Base-by-base conservation (phyloP, 2,329 filamentous ascomycete species). In the Paracorniculantispora psalliotae region DNA sequence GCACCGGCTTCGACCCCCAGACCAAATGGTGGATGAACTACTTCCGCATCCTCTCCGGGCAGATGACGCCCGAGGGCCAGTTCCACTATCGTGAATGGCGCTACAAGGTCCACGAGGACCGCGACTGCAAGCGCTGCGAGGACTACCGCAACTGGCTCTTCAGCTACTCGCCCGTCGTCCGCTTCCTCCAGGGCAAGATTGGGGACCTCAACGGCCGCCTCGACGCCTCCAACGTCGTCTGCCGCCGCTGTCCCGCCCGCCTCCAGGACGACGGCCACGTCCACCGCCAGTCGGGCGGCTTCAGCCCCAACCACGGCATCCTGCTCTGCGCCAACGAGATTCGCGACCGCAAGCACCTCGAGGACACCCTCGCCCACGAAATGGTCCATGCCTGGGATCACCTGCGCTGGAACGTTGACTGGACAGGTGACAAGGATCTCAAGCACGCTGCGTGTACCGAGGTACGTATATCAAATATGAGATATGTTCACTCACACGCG, bases 351-450 rank as follows among this genome's bases (percentile, higher is more conserved):
- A 86, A 87, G 33, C 91, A 96, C 71, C 73, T 96, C 66, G 94
- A 99, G 77, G 94, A 99, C 72, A 96, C 92, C 12, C 79, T 99
- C 68, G 88, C 92, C 28, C 94, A 99, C 74, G 94, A 99, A 77
- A 96, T 99, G 91, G 89, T 99, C 56, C 94, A 99, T 73, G 92
- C 92, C 1, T 97, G 92, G 80, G 94, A 99, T 72, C 89, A 96
- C 72, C 70, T 97, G 66, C 79, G 93, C 63, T 99, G 91, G 79
- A 94, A 96, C 74, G 86, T 97, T 47, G 88, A 97, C 69, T 90
- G 89, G 78, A 74, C 78, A n/a, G 84, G 80, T 4, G 79, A 81
- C 66, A 90, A 77, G 77, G 79, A 91, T 71, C 72, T 99, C 73
- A 86, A 87, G 72, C 94, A 99, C 75, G 90, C 92, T 37, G 94